phyloP scores from a whole-genome alignment of 495 filamentous ascomycete species.

The Hyaloscypha variabilis region DNA sequence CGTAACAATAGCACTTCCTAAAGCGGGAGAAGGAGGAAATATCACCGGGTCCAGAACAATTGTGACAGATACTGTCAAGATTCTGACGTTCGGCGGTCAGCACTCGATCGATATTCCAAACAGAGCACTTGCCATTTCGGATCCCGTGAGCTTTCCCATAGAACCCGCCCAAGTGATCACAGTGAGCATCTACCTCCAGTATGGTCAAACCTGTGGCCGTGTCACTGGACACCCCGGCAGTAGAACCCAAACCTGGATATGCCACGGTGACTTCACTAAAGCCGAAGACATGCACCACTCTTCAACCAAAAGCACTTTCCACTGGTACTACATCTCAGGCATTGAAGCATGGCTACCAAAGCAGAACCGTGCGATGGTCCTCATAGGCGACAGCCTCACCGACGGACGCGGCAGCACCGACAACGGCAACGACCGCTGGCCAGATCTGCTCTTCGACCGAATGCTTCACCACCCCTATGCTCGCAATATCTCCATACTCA shows the following conservation, averaged over 20 bases:
- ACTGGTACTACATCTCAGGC: slow-evolving; percentile 61
- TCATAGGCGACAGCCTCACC: slow-evolving; percentile 75
- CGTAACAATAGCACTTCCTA: slow-evolving; percentile 57
- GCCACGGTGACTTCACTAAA: slow-evolving; percentile 52
- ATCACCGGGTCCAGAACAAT: slow-evolving; percentile 54
- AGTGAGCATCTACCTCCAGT: slow-evolving; percentile 59
- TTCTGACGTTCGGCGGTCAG: slow-evolving; percentile 59
- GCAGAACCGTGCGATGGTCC: slow-evolving; percentile 49
- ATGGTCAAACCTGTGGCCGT: slow-evolving; percentile 55
- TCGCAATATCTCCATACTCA: slow-evolving; percentile 60
- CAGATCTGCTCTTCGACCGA: slow-evolving; percentile 60
- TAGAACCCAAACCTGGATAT: slow-evolving; percentile 63
- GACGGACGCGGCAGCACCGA: slow-evolving; percentile 68
- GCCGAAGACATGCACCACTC: slow-evolving; percentile 46
- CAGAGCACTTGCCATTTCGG: slow-evolving; percentile 59
- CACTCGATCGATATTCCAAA: slow-evolving; percentile 54
- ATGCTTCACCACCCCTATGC: slow-evolving; percentile 37
- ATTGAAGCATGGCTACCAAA: slow-evolving; percentile 59
- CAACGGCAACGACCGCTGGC: slow-evolving; percentile 70
- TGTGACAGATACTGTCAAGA: slow-evolving; percentile 48
- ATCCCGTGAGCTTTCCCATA: slow-evolving; percentile 59
- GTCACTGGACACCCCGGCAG: slow-evolving; percentile 71
- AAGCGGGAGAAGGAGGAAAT: slow-evolving; percentile 29
- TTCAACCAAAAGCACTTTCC: slow-evolving; percentile 37
- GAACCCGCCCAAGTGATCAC: slow-evolving; percentile 50